These are phyloP conservation scores for Heterococcus sp. DNA, from an alignment of 108 stramenopile species.

Conservation along the genomic window DNA sequence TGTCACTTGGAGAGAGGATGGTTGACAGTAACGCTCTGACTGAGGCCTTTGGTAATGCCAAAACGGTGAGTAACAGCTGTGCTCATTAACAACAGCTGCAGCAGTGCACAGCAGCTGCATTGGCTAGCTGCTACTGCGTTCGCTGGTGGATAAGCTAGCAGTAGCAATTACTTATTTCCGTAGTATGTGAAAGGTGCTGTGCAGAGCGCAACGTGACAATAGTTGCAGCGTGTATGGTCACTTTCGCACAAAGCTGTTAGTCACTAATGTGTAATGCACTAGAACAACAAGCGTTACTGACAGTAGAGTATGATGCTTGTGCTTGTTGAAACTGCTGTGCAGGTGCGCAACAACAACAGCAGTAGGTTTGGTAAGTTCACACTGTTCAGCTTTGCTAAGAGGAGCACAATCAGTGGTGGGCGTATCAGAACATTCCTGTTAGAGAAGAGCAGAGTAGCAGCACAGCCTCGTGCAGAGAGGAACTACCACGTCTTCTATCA, in stretches of 20 bases:
- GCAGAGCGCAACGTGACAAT: too few relatives aligned
- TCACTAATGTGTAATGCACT: too few relatives aligned
- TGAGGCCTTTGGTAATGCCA: slow-evolving; percentile 93
- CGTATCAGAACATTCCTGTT: slow-evolving; percentile 84
- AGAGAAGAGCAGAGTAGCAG: slow-evolving; percentile 82
- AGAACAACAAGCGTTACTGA: too few relatives aligned
- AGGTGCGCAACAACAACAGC: slow-evolving; percentile 64
- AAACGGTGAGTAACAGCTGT: slow-evolving; percentile 39
- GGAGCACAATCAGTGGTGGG: slow-evolving; percentile 62
- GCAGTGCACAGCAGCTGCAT: too few relatives aligned
- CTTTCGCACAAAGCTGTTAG: too few relatives aligned
- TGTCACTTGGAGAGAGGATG: slow-evolving; percentile 51
- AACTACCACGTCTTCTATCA: slow-evolving; percentile 81
- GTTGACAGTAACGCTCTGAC: slow-evolving; percentile 88
- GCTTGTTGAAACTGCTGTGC: too few relatives aligned
- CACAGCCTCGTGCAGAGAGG: slow-evolving; percentile 63
- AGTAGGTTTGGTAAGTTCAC: slow-evolving; percentile 70
- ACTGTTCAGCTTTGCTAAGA: slow-evolving; percentile 48
- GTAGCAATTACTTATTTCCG: too few relatives aligned
- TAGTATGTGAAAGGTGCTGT: too few relatives aligned
- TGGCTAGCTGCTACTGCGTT: too few relatives aligned
- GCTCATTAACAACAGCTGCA: slow-evolving; percentile 61
- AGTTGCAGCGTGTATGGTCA: too few relatives aligned
- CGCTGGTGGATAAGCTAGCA: too few relatives aligned
- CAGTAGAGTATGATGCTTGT: too few relatives aligned